Evolutionary conservation across 805 yeast genomes (phyloP), one percentile per base, ranked within the genome.

Genomic region (Priceomyces melissophilus): DNA sequence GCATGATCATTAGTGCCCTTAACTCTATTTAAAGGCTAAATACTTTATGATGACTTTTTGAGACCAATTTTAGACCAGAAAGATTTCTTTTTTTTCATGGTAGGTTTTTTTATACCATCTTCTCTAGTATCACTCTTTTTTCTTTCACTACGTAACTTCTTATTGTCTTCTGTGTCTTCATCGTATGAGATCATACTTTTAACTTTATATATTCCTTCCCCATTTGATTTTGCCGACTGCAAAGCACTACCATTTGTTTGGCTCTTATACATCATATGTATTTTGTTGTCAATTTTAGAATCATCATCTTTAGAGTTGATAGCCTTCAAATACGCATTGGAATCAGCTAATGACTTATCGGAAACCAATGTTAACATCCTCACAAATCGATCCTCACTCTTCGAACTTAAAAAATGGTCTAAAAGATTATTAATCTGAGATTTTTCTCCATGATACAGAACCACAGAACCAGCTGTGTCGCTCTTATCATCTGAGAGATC

Each of bases 151-250:
- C 46, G 17, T 31, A 36, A 9, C 26, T 39, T 37, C 6, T 34
- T 35, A 33, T 43, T 39, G 45, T 50, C 50, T 43, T 64, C 67
- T 17, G 59, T 65, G 7, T 56, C 66, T 26, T 62, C 67, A 32
- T 55, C 54, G 45, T 62, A 57, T 29, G 65, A 64, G 23, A 69
- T 60, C 42, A 69, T 50, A 17, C 69, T 61, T 43, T 65, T 65
- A n/a, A 69, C 73, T 45, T 66, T 67, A 54, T 69, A 68, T 12
- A 66, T 65, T 30, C 46, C 52, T 33, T 49, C 50, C 14, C 36
- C 37, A 3, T 17, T 35, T 25, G 17, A 20, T 15, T 32, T 26
- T 16, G 28, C 27, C 16, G 29, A 36, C n/a, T 30, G 30, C 13
- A 11, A 15, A 17, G 25, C 12, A 16, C 42, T 41, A 29, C 35